Base-by-base conservation (phyloP, 2,329 filamentous ascomycete genomes). In the Cladosporium sp. region DNA sequence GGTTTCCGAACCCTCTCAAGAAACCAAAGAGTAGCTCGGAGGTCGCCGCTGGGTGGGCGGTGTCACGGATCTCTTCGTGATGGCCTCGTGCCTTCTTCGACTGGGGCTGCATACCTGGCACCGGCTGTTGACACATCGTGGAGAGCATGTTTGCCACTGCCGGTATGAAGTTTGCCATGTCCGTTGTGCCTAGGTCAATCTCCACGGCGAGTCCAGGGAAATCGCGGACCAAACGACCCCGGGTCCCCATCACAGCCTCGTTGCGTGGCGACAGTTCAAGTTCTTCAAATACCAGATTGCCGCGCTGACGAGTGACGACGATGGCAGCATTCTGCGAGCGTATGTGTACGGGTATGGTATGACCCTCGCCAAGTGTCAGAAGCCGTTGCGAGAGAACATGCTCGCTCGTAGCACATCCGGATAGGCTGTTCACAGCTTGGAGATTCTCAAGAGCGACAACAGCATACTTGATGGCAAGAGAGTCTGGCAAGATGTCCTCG, bases 11-110 rank as follows among this genome's bases (percentile, higher is more conserved):
- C 0, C 73, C 77, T 59, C 82, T 77, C 0, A 88, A 65, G 0
- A 86, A 63, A 0, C 80, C 74, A 68, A 85, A 79, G 9, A 87
- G 70, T 55, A 85, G 71, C 9, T 81, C 74, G 0, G 75, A 79
- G 3, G 88, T 75, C 2, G 87, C 65, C 0, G 75, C 70, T 0
- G 84, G 84, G 51, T 79, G 66, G 0, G 72, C 66, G 0, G 80
- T 82, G 46, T 87, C 79, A 9, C 85, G 77, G 13, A 67, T 67
- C 61, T 88, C 84, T 8, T 71, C 64, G 0, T 79, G 64, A 61
- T 88, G 88, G 0, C 70, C 64, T 0, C 74, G 73, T 1, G 77
- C 79, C 58, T 87, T 87, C 22, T 57, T 57, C 2, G 54, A 43
- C 31, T 49, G 22, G 1, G 61, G 58, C 43, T 58, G 57, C 57